Evolutionary conservation across 306 rosid species (phyloP), one percentile per base, ranked within the genome.

Genomic region (Prunus padus): DNA sequence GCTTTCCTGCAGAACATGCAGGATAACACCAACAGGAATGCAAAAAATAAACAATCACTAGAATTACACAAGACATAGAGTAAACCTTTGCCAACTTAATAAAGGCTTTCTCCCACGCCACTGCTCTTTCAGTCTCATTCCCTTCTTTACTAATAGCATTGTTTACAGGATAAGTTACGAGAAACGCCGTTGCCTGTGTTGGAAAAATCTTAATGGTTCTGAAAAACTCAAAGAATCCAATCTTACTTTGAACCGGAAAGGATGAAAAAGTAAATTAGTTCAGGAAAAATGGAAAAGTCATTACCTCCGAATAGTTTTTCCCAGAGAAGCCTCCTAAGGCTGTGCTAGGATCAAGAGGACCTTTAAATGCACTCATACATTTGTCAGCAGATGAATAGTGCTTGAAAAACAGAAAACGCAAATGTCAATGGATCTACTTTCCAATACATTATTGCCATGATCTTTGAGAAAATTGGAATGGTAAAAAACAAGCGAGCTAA

Each of bases 291-390:
- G 23, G 26, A 31, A 46, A 77, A 75, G 28, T 54, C 60, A 71
- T 81, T 88, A 92, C 99, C 97, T 83, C 97, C 4, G 99, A 90
- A 82, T 85, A 95, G 82, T 90, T 86, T 76, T 77, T 89, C 56
- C 89, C 93, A 56, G 97, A 82, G 86, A 84, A 95, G 74, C 97
- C 97, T 80, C 99, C 99, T 79, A 95, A 88, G 52, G 92, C 97
- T 67, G 99, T 95, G 92, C 96, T 95, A 54, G 99, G 98, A 84
- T 95, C 99, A 71, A 95, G 88, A 73, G 99, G 99, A 73, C 82
- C 96, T 85, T 92, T 85, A 86, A 92, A 95, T 82, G 97, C 99
- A 79, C 93, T 95, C 96, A 90, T 82, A 79, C 99, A 95, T 61
- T 2, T 80, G 54, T 90, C 99, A 69, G 99, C 99, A 81, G 97